Evolutionary conservation across 1,139 yeast species (phyloP), one percentile per base, ranked within the genome.

Genomic region (Kluyveromyces marxianus): DNA sequence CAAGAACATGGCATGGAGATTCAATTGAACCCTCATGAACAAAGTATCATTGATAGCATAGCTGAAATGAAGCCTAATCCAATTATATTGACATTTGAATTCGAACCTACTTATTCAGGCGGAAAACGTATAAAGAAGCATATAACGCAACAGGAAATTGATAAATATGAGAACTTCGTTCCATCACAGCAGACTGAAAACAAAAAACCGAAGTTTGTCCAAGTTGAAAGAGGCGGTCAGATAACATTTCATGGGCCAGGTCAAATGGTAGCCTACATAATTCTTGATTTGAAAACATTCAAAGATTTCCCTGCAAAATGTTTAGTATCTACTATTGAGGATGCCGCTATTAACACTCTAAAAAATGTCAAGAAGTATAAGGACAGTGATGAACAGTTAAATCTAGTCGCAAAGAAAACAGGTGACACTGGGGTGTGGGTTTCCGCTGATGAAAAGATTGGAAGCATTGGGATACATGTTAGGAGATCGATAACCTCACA

Each of bases 241-340:
- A 80, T 92, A 1, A 92, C 98, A 0, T 94, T 88, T 74, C 99
- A 94, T 67, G 97, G 97, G 0, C 83, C 90, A 2, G 98, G 98
- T 0, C 99, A 94, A 65, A 65, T 89, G 39, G 96, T 90, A 3
- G 81, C 88, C 2, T 94, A 90, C 59, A 81, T 94, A 21, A 74
- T 94, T 2, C 50, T 94, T 39, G 97, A 92, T 62, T 69, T 92
- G 46, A 73, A 75, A 51, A 72, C 76, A 39, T 84, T 85, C 56
- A 58, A 66, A 35, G 67, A 75, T 42, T 69, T 89, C 38, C 74
- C 86, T 0, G 83, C 89, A 0, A 76, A 81, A 55, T 87, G 95
- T 63, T 86, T 80, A 60, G 92, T 94, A 1, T 72, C 83, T 2
- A 74, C 78, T 10, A 68, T 92, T 37, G 89, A 90, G 51, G 72